phyloP scores from a whole-genome alignment of 768 basidiomycete species.

The Hericium rajendrae region DNA sequence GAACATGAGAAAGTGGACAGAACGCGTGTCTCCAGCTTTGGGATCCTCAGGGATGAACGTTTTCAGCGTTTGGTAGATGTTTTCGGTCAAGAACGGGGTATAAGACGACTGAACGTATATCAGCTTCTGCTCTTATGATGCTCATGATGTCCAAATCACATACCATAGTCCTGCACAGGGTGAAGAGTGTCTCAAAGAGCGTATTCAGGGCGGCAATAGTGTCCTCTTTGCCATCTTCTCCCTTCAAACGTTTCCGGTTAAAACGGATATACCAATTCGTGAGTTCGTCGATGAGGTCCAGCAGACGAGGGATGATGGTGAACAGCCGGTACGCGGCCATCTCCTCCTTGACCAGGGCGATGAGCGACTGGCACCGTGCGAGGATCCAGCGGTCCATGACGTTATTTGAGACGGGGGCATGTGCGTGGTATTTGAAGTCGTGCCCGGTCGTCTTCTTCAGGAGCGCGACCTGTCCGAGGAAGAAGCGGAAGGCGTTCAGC shows the following conservation, averaged over 20 bases:
- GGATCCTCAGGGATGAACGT: slow-evolving; percentile 76
- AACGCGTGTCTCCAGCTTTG: slow-evolving; percentile 68
- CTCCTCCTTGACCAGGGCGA: slow-evolving; percentile 82
- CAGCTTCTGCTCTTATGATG: not conserved
- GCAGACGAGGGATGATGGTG: slow-evolving; percentile 90
- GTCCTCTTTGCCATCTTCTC: slow-evolving; percentile 85
- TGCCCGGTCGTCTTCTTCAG: slow-evolving; percentile 71
- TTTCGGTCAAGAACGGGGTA: slow-evolving; percentile 96
- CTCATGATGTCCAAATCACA: slow-evolving; percentile 16
- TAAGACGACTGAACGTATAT: slow-evolving; percentile 70
- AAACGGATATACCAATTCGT: slow-evolving; percentile 99
- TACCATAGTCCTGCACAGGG: slow-evolving; percentile 92
- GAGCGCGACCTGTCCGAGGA: slow-evolving; percentile 87
- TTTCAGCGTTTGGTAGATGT: slow-evolving; percentile 84
- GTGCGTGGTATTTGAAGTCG: slow-evolving; percentile 81
- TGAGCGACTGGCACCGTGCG: slow-evolving; percentile 95
- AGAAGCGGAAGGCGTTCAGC: slow-evolving; percentile 99
- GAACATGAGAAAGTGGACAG: slow-evolving; percentile 92
- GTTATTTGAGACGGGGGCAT: slow-evolving; percentile 74
- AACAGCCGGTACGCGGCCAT: slow-evolving; percentile 98
- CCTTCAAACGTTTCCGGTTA: slow-evolving; percentile 92
- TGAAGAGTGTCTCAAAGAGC: slow-evolving; percentile 89
- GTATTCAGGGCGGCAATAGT: slow-evolving; percentile 87
- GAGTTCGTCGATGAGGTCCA: slow-evolving; percentile 89
- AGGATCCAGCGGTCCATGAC: slow-evolving; percentile 99